Conservation (phyloP, 345 rosid genomes). For the Murraya paniculata region DNA sequence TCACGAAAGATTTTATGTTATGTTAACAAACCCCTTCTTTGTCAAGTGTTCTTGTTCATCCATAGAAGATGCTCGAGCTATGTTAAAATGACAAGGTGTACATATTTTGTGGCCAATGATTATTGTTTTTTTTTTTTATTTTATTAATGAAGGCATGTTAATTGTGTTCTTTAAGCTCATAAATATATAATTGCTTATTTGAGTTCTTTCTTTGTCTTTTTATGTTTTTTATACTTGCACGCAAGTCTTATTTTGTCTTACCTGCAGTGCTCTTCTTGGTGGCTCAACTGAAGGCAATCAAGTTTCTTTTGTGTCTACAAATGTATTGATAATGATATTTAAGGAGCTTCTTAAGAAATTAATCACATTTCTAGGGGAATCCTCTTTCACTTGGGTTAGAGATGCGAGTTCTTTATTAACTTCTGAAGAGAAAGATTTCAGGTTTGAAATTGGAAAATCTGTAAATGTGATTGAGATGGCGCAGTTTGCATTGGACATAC, state of each 20-base stretch:
- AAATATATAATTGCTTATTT: neutral
- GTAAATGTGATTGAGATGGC: slow-evolving; percentile 37
- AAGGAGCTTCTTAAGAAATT: slow-evolving; percentile 50
- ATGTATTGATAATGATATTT: slow-evolving; percentile 46
- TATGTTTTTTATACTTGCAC: neutral
- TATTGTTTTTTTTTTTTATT: neutral
- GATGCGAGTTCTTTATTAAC: slow-evolving; percentile 45
- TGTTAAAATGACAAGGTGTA: neutral
- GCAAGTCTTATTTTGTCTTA: slow-evolving; percentile 4
- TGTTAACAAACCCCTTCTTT: neutral
- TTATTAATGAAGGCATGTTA: neutral
- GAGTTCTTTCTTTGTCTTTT: neutral
- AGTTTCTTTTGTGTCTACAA: slow-evolving; percentile 55
- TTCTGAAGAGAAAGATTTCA: slow-evolving; percentile 26
- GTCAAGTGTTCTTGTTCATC: neutral
- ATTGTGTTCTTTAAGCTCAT: no score
- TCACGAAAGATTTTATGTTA: neutral
- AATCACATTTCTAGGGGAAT: slow-evolving; percentile 48
- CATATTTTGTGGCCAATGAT: neutral
- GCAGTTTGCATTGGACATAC: slow-evolving; percentile 61
- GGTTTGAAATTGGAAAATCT: slow-evolving; percentile 28
- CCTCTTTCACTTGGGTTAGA: slow-evolving; percentile 59
- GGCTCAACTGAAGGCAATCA: slow-evolving; percentile 51
- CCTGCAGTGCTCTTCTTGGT: slow-evolving; percentile 78
- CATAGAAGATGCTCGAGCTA: neutral